phyloP scores from a whole-genome alignment of 1,284 basidiomycete genomes.

The Grifola frondosa region DNA sequence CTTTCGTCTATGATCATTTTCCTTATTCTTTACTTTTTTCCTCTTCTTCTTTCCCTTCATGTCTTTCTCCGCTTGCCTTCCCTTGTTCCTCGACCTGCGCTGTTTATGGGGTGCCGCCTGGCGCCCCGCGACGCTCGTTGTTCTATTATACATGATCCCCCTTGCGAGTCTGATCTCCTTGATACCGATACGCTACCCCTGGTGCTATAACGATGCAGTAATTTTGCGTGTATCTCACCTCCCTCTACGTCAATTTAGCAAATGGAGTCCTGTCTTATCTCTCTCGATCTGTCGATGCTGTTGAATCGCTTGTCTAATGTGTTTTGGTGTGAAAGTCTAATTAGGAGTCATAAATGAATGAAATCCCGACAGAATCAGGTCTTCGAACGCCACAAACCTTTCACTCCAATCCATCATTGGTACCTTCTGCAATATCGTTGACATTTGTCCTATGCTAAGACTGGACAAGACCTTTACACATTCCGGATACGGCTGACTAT shows the following conservation, averaged over 20 bases:
- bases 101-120: not conserved
- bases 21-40: constrained; percentile 3
- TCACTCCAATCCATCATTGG: too few species aligned
- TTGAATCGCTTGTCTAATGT: too few species aligned
- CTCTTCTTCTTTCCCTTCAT: not conserved
- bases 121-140: constrained; percentile 6
- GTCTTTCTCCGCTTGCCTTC: not conserved
- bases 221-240: constrained; percentile 21
- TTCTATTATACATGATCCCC: constrained; percentile 9
- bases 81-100: not conserved
- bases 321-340: too few species aligned
- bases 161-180: constrained; percentile 4
- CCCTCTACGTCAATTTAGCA: not conserved
- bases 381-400: too few species aligned
- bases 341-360: too few species aligned
- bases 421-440: too few species aligned
- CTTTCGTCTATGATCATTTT: constrained; percentile 14
- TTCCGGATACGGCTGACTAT: too few species aligned
- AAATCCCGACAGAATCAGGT: too few species aligned
- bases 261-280: not conserved
- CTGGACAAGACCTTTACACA: too few species aligned
- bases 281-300: too few species aligned
- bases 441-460: too few species aligned
- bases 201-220: constrained; percentile 23
- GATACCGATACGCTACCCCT: constrained; percentile 26